These are phyloP conservation scores for Orychophragmus violaceus DNA, from an alignment of 345 rosid genomes.

Conservation along the genomic window DNA sequence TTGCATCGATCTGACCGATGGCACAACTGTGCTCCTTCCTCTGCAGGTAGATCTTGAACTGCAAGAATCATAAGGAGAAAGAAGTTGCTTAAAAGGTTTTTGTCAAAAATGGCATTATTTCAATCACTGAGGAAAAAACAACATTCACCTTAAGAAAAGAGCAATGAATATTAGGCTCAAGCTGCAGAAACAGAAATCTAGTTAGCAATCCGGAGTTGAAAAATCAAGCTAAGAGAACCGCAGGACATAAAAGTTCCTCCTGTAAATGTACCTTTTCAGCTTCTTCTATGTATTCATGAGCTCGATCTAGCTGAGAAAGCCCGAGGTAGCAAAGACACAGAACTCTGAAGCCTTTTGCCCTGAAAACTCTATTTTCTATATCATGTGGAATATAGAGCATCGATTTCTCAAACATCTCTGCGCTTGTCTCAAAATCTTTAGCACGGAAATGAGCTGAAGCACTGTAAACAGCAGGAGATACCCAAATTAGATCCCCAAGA, in stretches of 20 bases:
- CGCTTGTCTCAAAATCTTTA: slow-evolving; percentile 74
- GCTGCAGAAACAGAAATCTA: slow-evolving; percentile 50
- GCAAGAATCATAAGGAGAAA: slow-evolving; percentile 32
- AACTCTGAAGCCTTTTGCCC: slow-evolving; percentile 95
- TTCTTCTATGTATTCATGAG: slow-evolving; percentile 76
- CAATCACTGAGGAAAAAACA: not conserved
- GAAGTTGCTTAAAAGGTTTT: slow-evolving; percentile 1
- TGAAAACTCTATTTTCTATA: slow-evolving; percentile 54
- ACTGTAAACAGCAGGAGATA: slow-evolving; percentile 38
- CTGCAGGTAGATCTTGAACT: slow-evolving; percentile 83
- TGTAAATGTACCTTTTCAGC: slow-evolving; percentile 69
- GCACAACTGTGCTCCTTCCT: slow-evolving; percentile 51
- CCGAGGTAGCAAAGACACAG: slow-evolving; percentile 89
- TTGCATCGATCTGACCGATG: slow-evolving; percentile 64
- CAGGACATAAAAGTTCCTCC: not conserved
- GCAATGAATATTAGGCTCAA: slow-evolving; percentile 71
- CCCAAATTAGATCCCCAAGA: slow-evolving; percentile 7
- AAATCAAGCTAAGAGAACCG: not conserved
- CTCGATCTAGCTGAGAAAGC: slow-evolving; percentile 72
- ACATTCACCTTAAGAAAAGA: slow-evolving; percentile 84
- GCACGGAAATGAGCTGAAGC: slow-evolving; percentile 67
- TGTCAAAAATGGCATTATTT: slow-evolving; percentile 1
- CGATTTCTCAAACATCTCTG: slow-evolving; percentile 90
- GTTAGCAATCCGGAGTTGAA: slow-evolving; percentile 5
- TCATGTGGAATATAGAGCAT: slow-evolving; percentile 79